Base-by-base conservation (phyloP, 148 eudicot genomes). In the Polygonum maritimum region DNA sequence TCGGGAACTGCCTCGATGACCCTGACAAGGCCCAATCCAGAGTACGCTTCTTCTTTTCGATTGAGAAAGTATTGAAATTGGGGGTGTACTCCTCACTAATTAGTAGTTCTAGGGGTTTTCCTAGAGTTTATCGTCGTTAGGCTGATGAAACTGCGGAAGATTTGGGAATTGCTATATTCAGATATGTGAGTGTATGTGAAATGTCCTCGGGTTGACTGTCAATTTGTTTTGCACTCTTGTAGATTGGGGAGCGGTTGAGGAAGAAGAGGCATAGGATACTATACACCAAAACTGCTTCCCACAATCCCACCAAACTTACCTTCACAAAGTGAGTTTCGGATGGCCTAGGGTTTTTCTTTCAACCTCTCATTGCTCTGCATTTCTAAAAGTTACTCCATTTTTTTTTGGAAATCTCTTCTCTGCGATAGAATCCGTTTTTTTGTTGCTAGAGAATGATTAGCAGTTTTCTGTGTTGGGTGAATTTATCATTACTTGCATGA, bases 201-300 rank as follows among this genome's bases (percentile, higher is more conserved):
- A 33, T 63, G 39, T 35, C 38, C 69, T 26, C 31, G 1, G 31
- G 31, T 26, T 26, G 31, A 26, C 31, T 26, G 31, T 26, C 31
- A 26, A 26, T 0, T 26, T 26, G 16, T 0, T 4, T 77, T 76
- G n/a, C 63, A 77, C 54, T 71, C 74, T 49, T 65, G 45, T 81
- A 95, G 97, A 81, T 95, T 88, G 97, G 87, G 79, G 97, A 92
- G 69, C 90, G 98, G 74, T 75, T 95, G 86, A 92, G 90, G 85
- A 89, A 80, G 85, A 95, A 92, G 81, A 84, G 91, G 83, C 82
- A 86, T 85, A 92, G 82, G 73, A 90, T 95, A 67, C 41, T 92
- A 75, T 97, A 95, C 58, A 77, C 89, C 1, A 95, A 95, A 82
- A 95, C 92, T 11, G 98, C 97, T 81, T 95, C 98, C 6, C 83